These are phyloP conservation scores for Ceratocystis albifundus DNA, from an alignment of 2,329 filamentous ascomycete genomes.

Conservation along the genomic window DNA sequence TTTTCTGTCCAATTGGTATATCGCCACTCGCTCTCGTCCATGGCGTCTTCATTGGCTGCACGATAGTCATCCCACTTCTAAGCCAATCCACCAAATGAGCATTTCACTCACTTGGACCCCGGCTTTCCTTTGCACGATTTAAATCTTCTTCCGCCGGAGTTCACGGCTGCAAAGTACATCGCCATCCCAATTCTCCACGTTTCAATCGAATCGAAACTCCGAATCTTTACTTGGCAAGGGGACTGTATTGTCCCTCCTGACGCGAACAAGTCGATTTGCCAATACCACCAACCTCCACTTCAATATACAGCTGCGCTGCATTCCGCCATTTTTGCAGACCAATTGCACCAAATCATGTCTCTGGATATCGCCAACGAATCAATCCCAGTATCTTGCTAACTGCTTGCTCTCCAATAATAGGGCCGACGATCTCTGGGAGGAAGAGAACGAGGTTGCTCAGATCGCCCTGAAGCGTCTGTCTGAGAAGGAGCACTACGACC, in stretches of 20 bases:
- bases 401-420: constrained; percentile 36
- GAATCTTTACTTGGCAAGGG: too few relatives aligned
- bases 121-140: too few relatives aligned
- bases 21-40: background rate
- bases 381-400: constrained; percentile 14
- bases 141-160: too few relatives aligned
- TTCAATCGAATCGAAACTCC: too few relatives aligned
- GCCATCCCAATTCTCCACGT: too few relatives aligned
- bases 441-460: constrained; percentile 80
- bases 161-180: too few relatives aligned
- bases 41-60: background rate
- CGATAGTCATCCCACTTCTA: background rate
- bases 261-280: background rate
- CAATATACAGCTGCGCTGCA: background rate
- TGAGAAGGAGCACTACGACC: constrained; percentile 86
- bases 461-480: constrained; percentile 82
- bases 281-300: background rate
- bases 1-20: constrained; percentile 4
- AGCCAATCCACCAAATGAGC: background rate
- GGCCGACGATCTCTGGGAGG: constrained; percentile 86
- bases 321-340: too few relatives aligned
- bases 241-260: background rate
- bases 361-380: background rate
- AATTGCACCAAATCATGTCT: background rate
- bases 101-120: too few relatives aligned